These are phyloP conservation scores for Zygotorulaspora mrakii DNA, from an alignment of 1,139 yeast species.

Conservation along the genomic window DNA sequence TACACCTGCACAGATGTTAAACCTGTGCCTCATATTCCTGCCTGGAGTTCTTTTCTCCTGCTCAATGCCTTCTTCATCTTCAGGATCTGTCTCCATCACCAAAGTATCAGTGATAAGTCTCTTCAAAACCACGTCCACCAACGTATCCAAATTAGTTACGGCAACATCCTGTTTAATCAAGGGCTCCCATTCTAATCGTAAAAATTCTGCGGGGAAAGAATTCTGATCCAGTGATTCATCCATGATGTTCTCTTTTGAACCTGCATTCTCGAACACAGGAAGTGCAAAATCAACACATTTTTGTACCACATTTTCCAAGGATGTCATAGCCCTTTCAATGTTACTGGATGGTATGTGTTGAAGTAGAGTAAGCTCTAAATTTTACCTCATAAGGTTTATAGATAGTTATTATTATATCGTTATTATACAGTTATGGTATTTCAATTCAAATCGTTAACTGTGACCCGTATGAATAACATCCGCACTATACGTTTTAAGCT, in stretches of 20 bases:
- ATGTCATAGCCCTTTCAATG: too few relatives aligned
- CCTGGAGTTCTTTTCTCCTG: too few relatives aligned
- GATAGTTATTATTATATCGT: too few relatives aligned
- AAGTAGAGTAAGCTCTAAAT: too few relatives aligned
- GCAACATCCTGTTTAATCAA: background rate
- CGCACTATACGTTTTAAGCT: too few relatives aligned
- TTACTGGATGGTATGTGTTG: too few relatives aligned
- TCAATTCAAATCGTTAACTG: too few relatives aligned
- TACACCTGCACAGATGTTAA: conserved; percentile 18
- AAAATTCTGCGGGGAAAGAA: conserved; percentile 9
- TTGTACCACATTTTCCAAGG: conserved; percentile 10
- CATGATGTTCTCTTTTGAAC: conserved; percentile 5
- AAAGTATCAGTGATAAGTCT: conserved; percentile 19
- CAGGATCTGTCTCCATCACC: conserved; percentile 10
- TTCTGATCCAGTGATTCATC: conserved; percentile 9
- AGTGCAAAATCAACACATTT: conserved; percentile 13
- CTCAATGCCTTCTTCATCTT: conserved; percentile 3
- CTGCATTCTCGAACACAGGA: conserved; percentile 7
- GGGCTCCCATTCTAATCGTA: conserved; percentile 19
- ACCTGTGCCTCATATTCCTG: conserved; percentile 1
- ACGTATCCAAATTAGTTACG: conserved; percentile 14
- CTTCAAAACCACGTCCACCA: conserved; percentile 19
- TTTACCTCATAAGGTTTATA: too few relatives aligned
- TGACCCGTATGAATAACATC: too few relatives aligned
- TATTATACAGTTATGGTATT: too few relatives aligned